Conservation (phyloP, 1,139 yeast species). For the Yamadazyma trypodendri region DNA sequence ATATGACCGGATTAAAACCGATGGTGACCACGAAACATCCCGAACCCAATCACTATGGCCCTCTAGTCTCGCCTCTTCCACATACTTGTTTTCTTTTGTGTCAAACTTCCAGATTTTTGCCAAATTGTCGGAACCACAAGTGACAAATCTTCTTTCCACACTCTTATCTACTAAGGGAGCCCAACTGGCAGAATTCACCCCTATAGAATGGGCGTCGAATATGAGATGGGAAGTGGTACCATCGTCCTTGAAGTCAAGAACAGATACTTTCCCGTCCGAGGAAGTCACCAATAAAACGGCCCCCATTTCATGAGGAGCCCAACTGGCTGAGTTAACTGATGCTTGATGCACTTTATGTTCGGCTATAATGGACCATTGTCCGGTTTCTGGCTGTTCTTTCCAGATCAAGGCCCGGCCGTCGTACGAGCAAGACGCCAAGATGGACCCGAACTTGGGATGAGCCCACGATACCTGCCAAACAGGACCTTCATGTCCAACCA, state of each 20-base stretch:
- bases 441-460: slow-evolving; percentile 95
- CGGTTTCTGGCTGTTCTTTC: slow-evolving; percentile 82
- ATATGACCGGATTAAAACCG: slow-evolving; percentile 79
- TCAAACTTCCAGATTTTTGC: slow-evolving; percentile 88
- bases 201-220: slow-evolving; percentile 85
- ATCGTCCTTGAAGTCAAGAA: slow-evolving; percentile 88
- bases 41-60: slow-evolving; percentile 99
- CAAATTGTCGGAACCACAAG: slow-evolving; percentile 94
- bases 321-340: slow-evolving; percentile 87
- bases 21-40: slow-evolving; percentile 98
- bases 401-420: slow-evolving; percentile 94
- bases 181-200: slow-evolving; percentile 95
- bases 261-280: slow-evolving; percentile 88
- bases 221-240: slow-evolving; percentile 70
- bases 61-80: slow-evolving; percentile 71
- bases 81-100: slow-evolving; percentile 54
- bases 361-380: slow-evolving; percentile 84
- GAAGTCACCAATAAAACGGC: slow-evolving; percentile 89
- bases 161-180: slow-evolving; percentile 64
- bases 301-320: slow-evolving; percentile 99
- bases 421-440: slow-evolving; percentile 90
- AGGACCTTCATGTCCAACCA: slow-evolving; percentile 92
- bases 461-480: slow-evolving; percentile 99
- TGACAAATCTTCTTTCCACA: slow-evolving; percentile 63
- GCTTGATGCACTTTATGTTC: slow-evolving; percentile 90